These are phyloP conservation scores for Erythrophleum ivorense DNA, from an alignment of 331 rosid species.

Conservation along the genomic window DNA sequence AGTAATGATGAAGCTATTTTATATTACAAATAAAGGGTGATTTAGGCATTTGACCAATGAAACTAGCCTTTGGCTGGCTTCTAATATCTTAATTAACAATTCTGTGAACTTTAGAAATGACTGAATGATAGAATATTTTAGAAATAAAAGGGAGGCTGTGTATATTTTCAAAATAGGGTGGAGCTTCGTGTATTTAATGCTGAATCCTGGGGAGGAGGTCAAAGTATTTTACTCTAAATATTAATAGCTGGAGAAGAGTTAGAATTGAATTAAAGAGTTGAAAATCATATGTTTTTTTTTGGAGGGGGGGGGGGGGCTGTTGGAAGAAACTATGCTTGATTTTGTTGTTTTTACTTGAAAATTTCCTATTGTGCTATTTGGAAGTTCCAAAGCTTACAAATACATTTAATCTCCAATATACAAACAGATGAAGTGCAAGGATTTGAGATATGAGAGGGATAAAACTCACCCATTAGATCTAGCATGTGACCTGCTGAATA, in stretches of 20 bases:
- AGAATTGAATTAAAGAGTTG: too few species aligned
- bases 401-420: background rate
- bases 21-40: background rate
- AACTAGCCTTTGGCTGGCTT: background rate
- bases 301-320: too few species aligned
- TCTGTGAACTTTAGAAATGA: background rate
- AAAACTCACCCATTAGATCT: background rate
- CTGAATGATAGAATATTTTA: background rate
- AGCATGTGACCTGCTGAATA: background rate
- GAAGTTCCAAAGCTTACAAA: too few species aligned
- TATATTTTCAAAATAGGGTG: too few species aligned
- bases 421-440: background rate
- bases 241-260: too few species aligned
- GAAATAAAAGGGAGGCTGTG: background rate
- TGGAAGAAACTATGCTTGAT: too few species aligned
- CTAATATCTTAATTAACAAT: background rate
- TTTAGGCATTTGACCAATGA: background rate
- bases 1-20: background rate
- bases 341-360: too few species aligned
- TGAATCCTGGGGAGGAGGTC: background rate
- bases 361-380: too few species aligned
- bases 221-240: background rate
- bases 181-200: too few species aligned
- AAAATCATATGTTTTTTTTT: too few species aligned
- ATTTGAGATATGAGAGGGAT: background rate